These are phyloP conservation scores for Cytospora piceicola DNA, from an alignment of 2,329 filamentous ascomycete species.

Conservation along the genomic window DNA sequence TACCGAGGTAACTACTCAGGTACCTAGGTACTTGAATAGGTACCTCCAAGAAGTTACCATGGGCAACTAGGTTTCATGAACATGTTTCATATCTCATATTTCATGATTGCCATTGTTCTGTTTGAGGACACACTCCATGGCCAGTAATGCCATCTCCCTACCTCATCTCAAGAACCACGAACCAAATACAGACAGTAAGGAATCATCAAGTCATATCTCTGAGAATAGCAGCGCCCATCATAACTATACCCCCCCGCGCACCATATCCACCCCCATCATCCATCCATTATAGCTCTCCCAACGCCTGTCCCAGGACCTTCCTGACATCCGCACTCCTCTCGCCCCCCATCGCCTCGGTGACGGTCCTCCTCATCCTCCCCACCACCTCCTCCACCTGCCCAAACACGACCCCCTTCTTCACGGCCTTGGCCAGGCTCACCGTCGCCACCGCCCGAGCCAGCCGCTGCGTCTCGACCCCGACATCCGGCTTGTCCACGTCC, in stretches of 20 bases:
- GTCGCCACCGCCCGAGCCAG: constrained; percentile 52
- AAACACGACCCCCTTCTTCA: constrained; percentile 50
- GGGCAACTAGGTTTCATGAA: too few species aligned
- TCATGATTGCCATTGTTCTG: too few species aligned
- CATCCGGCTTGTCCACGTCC: constrained; percentile 50
- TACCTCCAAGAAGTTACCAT: too few species aligned
- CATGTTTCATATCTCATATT: too few species aligned
- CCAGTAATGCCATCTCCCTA: too few species aligned
- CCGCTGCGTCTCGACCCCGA: constrained; percentile 57
- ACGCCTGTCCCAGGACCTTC: constrained; percentile 36
- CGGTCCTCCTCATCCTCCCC: constrained; percentile 42
- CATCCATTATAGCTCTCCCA: constrained; percentile 18
- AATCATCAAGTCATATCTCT: background rate
- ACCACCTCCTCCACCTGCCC: constrained; percentile 35
- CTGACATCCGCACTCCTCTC: constrained; percentile 43
- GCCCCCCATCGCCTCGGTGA: constrained; percentile 46
- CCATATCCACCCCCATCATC: background rate
- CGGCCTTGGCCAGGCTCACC: constrained; percentile 46
- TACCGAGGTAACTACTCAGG: too few species aligned
- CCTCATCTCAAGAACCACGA: too few species aligned
- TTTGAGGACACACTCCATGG: too few species aligned
- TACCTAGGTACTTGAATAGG: too few species aligned
- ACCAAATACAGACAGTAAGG: too few species aligned
- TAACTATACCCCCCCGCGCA: background rate
- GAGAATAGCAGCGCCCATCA: background rate